phyloP scores from a whole-genome alignment of 164 flowering plant genomes.

The Magnolia officinalis region DNA sequence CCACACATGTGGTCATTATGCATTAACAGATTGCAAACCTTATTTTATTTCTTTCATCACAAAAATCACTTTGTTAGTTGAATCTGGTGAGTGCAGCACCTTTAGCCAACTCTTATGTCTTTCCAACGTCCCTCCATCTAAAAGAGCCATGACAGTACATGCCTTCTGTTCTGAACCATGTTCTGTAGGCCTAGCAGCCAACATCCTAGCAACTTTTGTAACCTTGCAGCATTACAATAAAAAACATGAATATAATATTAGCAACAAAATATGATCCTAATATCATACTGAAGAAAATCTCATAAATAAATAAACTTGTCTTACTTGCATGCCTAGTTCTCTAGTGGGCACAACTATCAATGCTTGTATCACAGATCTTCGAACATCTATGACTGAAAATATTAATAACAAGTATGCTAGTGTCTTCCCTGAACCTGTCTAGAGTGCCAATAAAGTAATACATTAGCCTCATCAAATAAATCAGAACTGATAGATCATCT shows the following conservation, averaged over 20 bases:
- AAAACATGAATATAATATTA: not conserved
- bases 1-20: too few species aligned
- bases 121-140: constrained; percentile 88
- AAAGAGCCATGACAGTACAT: constrained; percentile 75
- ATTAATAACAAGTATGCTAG: constrained; percentile 74
- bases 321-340: constrained; percentile 96
- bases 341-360: constrained; percentile 88
- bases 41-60: not conserved
- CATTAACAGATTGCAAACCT: not conserved
- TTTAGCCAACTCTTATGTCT: constrained; percentile 91
- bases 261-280: not conserved
- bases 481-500: not conserved
- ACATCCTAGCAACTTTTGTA: constrained; percentile 77
- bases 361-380: constrained; percentile 78
- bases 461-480: not conserved
- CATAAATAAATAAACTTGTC: constrained; percentile 5
- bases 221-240: constrained; percentile 38
- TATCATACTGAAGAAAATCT: not conserved
- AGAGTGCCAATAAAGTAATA: constrained; percentile 23
- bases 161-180: constrained; percentile 39
- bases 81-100: constrained; percentile 32
- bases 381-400: constrained; percentile 54
- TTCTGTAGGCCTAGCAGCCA: constrained; percentile 57
- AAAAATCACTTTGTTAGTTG: not conserved
- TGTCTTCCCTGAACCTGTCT: constrained; percentile 99